Evolutionary conservation across 371 early-diverging fungal species (phyloP), one percentile per base, ranked within the genome.

Genomic region (Nosema muscidifuracis): DNA sequence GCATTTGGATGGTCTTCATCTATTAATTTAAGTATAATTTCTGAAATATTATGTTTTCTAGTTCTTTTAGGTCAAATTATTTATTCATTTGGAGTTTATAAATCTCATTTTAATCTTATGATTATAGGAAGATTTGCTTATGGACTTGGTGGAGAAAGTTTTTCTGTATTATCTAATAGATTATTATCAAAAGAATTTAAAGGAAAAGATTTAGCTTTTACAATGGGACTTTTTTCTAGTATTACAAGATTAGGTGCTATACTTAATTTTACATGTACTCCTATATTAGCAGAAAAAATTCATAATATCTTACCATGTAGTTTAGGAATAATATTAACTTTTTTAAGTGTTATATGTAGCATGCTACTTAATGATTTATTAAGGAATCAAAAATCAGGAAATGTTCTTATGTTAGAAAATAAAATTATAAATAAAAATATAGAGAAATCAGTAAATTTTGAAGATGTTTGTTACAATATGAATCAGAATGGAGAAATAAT

Each of bases 121-220:
- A 64, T 87, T 2, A 44, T 84, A 15, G 90, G 89, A 16, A 83
- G 89, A 6, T 65, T 87, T 28, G 50, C 89, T 3, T 86, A 87
- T 78, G 90, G 89, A 15, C 80, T 89, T 2, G 90, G 89, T 1
- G 88, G 88, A 24, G 89, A 88, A 69, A 84, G 85, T 43, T 84
- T 88, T 43, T 87, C 87, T 70, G 87, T 88, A 12, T 85, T 85
- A 1, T 85, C 86, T 62, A 80, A 86, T 24, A 85, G 84, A 47
- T 81, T 87, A 44, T 85, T 86, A 13, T 83, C 87, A 6, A 83
- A 85, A 47, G 78, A 83, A 70, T 87, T 86, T 76, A 74, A 77
- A 40, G 80, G 80, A 20, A 82, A 80, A 71, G 83, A 86, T 22
- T 71, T 89, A n/a, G 86, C 87, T 0, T 83, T 88, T 55, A 87